phyloP scores from a whole-genome alignment of 495 filamentous ascomycete genomes.

The Echria macrotheca region DNA sequence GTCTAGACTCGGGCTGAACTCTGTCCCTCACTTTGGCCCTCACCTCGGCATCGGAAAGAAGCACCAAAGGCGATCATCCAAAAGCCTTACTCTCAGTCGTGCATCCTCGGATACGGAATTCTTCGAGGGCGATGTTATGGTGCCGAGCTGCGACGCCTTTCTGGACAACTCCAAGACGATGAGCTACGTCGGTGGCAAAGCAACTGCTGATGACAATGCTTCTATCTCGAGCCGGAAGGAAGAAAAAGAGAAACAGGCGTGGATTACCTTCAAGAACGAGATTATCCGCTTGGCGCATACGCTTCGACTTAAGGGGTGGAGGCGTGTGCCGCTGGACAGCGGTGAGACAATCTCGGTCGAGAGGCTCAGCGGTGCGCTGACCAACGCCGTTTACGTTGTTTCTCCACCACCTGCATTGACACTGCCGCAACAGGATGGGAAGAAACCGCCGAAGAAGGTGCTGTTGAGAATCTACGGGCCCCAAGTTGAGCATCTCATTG shows the following conservation, averaged over 20 bases:
- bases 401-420: conserved; percentile 62
- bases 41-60: conserved; percentile 29
- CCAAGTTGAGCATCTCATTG: conserved; percentile 92
- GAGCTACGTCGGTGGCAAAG: conserved; percentile 60
- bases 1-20: conserved; percentile 38
- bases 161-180: conserved; percentile 88
- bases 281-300: conserved; percentile 88
- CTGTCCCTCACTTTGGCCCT: conserved; percentile 29
- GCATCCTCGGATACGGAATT: conserved; percentile 78
- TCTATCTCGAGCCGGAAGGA: conserved; percentile 37
- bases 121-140: conserved; percentile 61
- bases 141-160: conserved; percentile 70
- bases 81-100: conserved; percentile 25
- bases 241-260: conserved; percentile 64
- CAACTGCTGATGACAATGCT: conserved; percentile 42
- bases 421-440: conserved; percentile 28
- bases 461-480: conserved; percentile 91
- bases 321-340: conserved; percentile 61
- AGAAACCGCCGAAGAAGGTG: conserved; percentile 57
- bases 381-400: conserved; percentile 94
- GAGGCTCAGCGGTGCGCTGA: conserved; percentile 87
- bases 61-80: conserved; percentile 31
- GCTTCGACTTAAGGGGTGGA: conserved; percentile 83
- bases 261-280: conserved; percentile 80
- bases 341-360: conserved; percentile 69